Percentiles rank a stretch among this genome's conserved stretches.
Conservation (phyloP, 805 yeast species). For the Diddensiella santjacobensis region DNA sequence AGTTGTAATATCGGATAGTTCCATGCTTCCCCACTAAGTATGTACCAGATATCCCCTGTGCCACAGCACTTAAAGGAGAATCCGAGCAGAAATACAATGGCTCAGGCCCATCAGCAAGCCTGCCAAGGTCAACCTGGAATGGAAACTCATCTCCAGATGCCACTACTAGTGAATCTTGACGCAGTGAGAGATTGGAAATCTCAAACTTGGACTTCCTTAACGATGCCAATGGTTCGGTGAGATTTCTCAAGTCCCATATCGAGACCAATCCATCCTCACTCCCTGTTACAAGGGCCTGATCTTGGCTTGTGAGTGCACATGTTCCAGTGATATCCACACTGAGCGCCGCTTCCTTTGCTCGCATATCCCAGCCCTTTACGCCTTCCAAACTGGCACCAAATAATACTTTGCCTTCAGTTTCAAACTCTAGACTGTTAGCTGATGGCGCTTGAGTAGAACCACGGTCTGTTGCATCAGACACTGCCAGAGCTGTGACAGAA, state of each 20-base stretch:
- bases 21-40: constrained; percentile 2
- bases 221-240: neutral
- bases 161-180: neutral
- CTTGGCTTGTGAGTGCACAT: constrained; percentile 4
- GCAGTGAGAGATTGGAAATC: constrained; percentile 2
- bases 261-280: constrained; percentile 4
- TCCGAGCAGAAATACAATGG: neutral
- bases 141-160: constrained; percentile 1
- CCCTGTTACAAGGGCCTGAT: constrained; percentile 6
- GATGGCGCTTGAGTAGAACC: neutral
- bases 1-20: neutral
- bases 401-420: constrained; percentile 38
- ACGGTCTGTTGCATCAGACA: constrained; percentile 1
- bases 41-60: neutral
- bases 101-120: neutral
- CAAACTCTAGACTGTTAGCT: constrained; percentile 40
- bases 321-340: neutral
- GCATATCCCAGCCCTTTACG: constrained; percentile 11
- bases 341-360: constrained; percentile 1
- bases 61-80: neutral
- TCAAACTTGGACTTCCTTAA: neutral
- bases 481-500: constrained; percentile 20
- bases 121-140: neutral
- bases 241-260: constrained; percentile 12
- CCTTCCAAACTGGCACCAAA: constrained; percentile 39